Evolutionary conservation across 1,284 basidiomycete species (phyloP).

Genomic region (Filobasidium uniguttulatum): DNA sequence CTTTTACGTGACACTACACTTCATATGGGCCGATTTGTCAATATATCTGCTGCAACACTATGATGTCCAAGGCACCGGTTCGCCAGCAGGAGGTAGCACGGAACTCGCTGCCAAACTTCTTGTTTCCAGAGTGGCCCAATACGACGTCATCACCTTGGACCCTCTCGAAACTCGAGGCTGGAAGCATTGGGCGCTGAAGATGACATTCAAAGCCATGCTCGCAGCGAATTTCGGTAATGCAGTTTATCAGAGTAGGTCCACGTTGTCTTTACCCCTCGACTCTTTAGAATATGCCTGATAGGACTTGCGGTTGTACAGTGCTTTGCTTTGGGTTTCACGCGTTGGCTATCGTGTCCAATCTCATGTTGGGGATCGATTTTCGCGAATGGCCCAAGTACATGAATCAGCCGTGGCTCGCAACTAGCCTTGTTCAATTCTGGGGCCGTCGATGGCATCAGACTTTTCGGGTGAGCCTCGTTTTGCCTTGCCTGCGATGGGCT

Average conservation of each 20-base stretch:
- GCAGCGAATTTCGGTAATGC: slow-evolving; percentile 17
- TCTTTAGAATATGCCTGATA: neutral
- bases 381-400: slow-evolving; percentile 31
- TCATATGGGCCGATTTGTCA: slow-evolving; percentile 1
- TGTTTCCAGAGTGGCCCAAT: slow-evolving; percentile 9
- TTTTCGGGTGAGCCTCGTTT: slow-evolving; percentile 23
- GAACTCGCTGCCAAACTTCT: slow-evolving; percentile 17
- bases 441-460: slow-evolving; percentile 35
- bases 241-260: slow-evolving; percentile 17
- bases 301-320: slow-evolving; percentile 11
- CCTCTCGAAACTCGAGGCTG: neutral
- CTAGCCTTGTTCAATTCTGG: slow-evolving; percentile 34
- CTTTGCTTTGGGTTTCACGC: slow-evolving; percentile 28
- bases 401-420: slow-evolving; percentile 25
- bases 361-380: slow-evolving; percentile 21
- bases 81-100: slow-evolving; percentile 1
- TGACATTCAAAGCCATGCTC: neutral
- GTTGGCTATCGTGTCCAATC: slow-evolving; percentile 18
- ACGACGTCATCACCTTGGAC: slow-evolving; percentile 18
- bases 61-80: slow-evolving; percentile 1
- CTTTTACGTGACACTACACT: neutral
- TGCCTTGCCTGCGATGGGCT: neutral
- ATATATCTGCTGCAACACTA: slow-evolving; percentile 6
- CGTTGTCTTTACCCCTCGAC: neutral
- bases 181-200: slow-evolving; percentile 5